phyloP scores from a whole-genome alignment of 148 eudicot species.

The Rhododendron henanense region DNA sequence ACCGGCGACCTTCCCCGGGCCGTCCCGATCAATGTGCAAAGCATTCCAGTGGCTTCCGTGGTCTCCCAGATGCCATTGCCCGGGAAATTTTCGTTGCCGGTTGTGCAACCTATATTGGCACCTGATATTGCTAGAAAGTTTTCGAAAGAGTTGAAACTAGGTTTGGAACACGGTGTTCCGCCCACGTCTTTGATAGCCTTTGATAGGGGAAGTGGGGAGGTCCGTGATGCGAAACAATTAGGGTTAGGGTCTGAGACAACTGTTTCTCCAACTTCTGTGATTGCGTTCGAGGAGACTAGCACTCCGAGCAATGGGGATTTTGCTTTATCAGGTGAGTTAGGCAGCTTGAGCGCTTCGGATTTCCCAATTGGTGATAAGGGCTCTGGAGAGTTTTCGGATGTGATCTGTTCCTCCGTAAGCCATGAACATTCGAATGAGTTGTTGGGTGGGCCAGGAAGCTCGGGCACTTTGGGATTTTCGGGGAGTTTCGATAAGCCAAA shows the following conservation, averaged over 20 bases:
- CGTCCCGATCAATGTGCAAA: slow-evolving; percentile 64
- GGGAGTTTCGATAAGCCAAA: slow-evolving; percentile 68
- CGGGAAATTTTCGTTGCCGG: slow-evolving; percentile 51
- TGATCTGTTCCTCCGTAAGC: slow-evolving; percentile 58
- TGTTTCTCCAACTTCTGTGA: slow-evolving; percentile 33
- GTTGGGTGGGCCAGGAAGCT: slow-evolving; percentile 48
- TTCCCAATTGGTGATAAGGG: slow-evolving; percentile 42
- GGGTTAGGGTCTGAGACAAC: slow-evolving; percentile 51
- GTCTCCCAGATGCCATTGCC: slow-evolving; percentile 38
- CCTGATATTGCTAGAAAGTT: slow-evolving; percentile 45
- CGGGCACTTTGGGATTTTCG: slow-evolving; percentile 64
- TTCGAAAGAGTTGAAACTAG: slow-evolving; percentile 52
- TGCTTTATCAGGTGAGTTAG: slow-evolving; percentile 28
- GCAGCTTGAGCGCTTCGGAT: slow-evolving; percentile 31
- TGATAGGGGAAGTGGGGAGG: slow-evolving; percentile 37
- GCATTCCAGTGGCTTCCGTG: slow-evolving; percentile 79
- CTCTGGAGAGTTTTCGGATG: slow-evolving; percentile 52
- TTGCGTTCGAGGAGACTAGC: slow-evolving; percentile 26
- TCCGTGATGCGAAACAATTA: slow-evolving; percentile 46
- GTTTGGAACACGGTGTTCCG: slow-evolving; percentile 47
- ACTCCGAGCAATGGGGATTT: slow-evolving; percentile 11
- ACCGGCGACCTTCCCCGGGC: slow-evolving; percentile 73
- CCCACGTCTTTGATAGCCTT: slow-evolving; percentile 77
- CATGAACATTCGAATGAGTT: slow-evolving; percentile 59
- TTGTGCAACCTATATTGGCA: slow-evolving; percentile 70